Base-by-base conservation (phyloP, 2,329 filamentous ascomycete species). In the Penicillium sp. region DNA sequence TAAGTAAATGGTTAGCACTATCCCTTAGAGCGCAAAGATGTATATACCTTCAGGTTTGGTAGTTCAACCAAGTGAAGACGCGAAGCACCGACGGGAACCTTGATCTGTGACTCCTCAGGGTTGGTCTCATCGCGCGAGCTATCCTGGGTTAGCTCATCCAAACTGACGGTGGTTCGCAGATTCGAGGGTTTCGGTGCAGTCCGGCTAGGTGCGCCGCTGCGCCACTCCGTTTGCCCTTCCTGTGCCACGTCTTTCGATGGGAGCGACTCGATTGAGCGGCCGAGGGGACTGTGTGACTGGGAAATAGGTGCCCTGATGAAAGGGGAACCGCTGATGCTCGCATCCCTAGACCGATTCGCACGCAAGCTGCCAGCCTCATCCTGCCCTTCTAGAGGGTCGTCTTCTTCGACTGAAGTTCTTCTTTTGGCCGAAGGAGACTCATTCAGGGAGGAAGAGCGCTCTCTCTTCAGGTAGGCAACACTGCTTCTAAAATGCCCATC, bases 41-140 rank as follows among this genome's bases (percentile, higher is more conserved):
- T 15, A n/a, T 12, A n/a, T 61, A 70, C 68, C 62, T 72, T 75
- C 49, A 95, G 73, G 46, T 81, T 81, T 20, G 92, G 90, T 59
- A 97, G 77, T 50, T 88, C 84, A 1, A 97, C 92, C 62, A 91
- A 81, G 66, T 98, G 92, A 50, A 98, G 76, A 57, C 90, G 81
- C n/a, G 91, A 95, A 5, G 93, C 78, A 0, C 93, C 93, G 1
- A 97, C 92, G 3, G 90, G 83, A 2, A 97, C 84, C 50, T 87
- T 83, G 4, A 73, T 74, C 43, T 70, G 62, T 27, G 62, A 46
- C 61, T 66, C 55, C 51, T 64, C 48, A 66, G 66, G 35, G 62
- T 69, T 50, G 54, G 29, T 31, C 15, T 56, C 50, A 28, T 50
- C 48, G 23, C 56, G 43, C 13, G 48, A 31, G 6, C 47, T 46